A percentile compares a stretch with the other conserved stretches of the same genome.
Conservation (phyloP, 139 green algal species). For the Tetradesmus lagerheimii region DNA sequence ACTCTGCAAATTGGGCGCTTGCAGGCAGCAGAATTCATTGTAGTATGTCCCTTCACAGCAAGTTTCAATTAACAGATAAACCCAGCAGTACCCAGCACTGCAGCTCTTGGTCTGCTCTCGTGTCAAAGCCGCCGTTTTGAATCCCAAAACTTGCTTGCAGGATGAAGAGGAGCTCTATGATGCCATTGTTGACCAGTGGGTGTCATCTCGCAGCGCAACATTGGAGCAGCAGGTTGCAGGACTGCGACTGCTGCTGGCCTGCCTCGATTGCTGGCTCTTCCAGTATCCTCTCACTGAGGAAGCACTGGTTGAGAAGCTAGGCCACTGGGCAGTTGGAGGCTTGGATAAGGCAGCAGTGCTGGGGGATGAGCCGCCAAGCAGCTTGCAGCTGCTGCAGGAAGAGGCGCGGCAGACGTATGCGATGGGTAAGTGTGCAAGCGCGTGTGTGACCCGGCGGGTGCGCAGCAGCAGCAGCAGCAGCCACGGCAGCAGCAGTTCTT, state of each 20-base stretch:
- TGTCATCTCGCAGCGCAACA: constrained; percentile 43
- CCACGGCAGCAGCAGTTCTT: neutral
- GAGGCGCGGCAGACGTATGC: constrained; percentile 62
- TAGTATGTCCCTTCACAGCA: too few species aligned
- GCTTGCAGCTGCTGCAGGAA: constrained; percentile 39
- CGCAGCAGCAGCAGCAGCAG: constrained; percentile 17
- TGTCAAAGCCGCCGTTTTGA: too few species aligned
- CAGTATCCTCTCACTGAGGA: constrained; percentile 72
- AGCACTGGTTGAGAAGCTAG: constrained; percentile 56
- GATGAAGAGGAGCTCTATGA: constrained; percentile 64
- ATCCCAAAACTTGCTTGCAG: too few species aligned
- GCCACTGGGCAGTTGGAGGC: constrained; percentile 49
- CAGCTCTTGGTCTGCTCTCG: too few species aligned
- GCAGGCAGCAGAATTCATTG: neutral
- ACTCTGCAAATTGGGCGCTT: too few species aligned
- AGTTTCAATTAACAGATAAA: too few species aligned
- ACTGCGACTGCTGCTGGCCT: constrained; percentile 63
- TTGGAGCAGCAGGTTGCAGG: constrained; percentile 61
- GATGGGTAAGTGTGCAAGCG: constrained; percentile 26
- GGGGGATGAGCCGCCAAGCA: constrained; percentile 26
- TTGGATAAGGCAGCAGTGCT: constrained; percentile 42
- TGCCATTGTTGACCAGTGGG: constrained; percentile 51
- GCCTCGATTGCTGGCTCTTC: constrained; percentile 58
- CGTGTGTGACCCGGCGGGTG: neutral
- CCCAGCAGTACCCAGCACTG: neutral